Conservation (phyloP, 2,329 filamentous ascomycete genomes). For the Exophiala aquamarina region DNA sequence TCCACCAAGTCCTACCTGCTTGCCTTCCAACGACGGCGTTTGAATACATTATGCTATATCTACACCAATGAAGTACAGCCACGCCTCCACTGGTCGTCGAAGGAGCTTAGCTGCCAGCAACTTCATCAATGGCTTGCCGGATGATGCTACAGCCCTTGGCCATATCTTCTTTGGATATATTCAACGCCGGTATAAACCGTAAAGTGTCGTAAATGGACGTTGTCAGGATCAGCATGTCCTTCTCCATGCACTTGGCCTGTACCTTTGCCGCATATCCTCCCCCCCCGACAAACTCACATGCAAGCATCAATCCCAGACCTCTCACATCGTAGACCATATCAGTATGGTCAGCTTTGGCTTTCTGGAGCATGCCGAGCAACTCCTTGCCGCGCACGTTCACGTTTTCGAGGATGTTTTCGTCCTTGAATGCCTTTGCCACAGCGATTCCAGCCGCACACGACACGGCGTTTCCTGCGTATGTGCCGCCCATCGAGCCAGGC, state of each 20-base stretch:
- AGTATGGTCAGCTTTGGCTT: slow-evolving; percentile 29
- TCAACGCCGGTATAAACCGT: slow-evolving; percentile 41
- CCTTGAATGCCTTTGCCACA: slow-evolving; percentile 37
- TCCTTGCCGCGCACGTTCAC: slow-evolving; percentile 34
- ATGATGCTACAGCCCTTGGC: slow-evolving; percentile 37
- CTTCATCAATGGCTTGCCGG: slow-evolving; percentile 37
- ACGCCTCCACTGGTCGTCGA: too few species aligned
- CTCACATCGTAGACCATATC: slow-evolving; percentile 39
- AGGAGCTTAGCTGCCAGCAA: slow-evolving; percentile 30
- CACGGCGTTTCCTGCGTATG: slow-evolving; percentile 40
- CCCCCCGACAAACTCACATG: slow-evolving; percentile 37
- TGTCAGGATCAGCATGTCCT: slow-evolving; percentile 40
- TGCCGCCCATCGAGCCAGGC: slow-evolving; percentile 40
- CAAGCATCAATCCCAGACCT: slow-evolving; percentile 41
- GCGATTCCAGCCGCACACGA: slow-evolving; percentile 38
- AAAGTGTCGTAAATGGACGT: slow-evolving; percentile 43
- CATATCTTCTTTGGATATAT: slow-evolving; percentile 41
- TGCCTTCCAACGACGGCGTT: too few species aligned
- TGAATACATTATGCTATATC: too few species aligned
- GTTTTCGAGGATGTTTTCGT: slow-evolving; percentile 39
- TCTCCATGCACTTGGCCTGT: slow-evolving; percentile 41
- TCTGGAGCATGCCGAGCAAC: slow-evolving; percentile 30
- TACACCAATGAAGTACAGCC: too few species aligned
- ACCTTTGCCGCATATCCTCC: slow-evolving; percentile 38
- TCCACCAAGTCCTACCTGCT: too few species aligned